Percentiles rank a stretch among this genome's conserved stretches.
phyloP scores from a whole-genome alignment of 192 early-diverging fungal species.

The Coemansia sp. region DNA sequence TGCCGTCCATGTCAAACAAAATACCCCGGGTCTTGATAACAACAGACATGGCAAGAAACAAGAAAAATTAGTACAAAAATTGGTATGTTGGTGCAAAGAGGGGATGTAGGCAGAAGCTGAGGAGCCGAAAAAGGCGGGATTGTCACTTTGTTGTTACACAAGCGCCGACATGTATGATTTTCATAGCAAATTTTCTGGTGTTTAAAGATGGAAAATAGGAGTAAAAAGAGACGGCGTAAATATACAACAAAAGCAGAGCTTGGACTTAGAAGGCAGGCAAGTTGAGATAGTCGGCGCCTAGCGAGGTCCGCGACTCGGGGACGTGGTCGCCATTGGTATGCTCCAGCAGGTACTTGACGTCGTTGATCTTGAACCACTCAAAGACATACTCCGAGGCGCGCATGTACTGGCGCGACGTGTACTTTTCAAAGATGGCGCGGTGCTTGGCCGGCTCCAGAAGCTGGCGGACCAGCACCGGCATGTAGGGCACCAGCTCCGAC shows the following conservation, averaged over 20 bases:
- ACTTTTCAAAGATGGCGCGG: slow-evolving; percentile 85
- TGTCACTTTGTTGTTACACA: background rate
- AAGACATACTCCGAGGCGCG: slow-evolving; percentile 77
- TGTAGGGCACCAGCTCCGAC: slow-evolving; percentile 60
- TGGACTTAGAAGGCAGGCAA: background rate
- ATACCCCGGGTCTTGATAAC: slow-evolving; percentile 26
- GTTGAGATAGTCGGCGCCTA: background rate
- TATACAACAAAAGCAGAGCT: background rate
- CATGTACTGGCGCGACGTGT: slow-evolving; percentile 74
- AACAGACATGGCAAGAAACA: background rate
- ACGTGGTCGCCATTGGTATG: slow-evolving; percentile 1
- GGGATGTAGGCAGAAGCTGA: too few species aligned
- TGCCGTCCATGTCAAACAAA: slow-evolving; percentile 50
- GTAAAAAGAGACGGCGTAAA: background rate
- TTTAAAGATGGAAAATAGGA: background rate
- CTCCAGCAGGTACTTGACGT: slow-evolving; percentile 56
- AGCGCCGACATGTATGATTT: too few species aligned
- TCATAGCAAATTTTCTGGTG: too few species aligned
- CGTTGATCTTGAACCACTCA: slow-evolving; percentile 70
- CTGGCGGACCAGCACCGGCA: slow-evolving; percentile 70
- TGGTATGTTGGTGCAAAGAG: background rate
- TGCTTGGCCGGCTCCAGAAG: slow-evolving; percentile 54
- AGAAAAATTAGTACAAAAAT: background rate
- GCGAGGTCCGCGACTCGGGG: background rate
- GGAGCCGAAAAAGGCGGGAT: background rate